Evolutionary conservation across 108 stramenopile species (phyloP).

Genomic region (Cyclostephanos tholiformis): DNA sequence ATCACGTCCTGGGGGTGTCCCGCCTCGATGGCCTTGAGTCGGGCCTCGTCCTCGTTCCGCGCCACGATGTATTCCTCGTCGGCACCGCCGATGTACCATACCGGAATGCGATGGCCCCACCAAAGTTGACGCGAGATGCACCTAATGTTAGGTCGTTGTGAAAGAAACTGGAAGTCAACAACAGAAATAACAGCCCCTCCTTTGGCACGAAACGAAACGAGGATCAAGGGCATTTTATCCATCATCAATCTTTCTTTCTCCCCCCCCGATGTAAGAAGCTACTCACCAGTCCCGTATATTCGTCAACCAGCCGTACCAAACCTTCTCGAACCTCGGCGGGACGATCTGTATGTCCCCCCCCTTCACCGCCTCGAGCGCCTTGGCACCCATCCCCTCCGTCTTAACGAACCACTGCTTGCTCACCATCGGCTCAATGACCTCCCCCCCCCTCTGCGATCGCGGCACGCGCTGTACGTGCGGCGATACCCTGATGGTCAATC

Average conservation of each 20-base stretch:
- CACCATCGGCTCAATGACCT: constrained; percentile 98
- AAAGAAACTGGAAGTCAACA: no score
- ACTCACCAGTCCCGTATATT: constrained; percentile 95
- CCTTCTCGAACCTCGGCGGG: constrained; percentile 91
- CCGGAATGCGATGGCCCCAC: constrained; percentile 99
- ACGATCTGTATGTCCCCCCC: constrained; percentile 90
- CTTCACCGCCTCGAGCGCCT: constrained; percentile 87
- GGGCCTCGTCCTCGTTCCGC: constrained; percentile 84
- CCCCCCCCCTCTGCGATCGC: constrained; percentile 96
- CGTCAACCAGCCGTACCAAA: constrained; percentile 93
- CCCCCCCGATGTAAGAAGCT: not conserved
- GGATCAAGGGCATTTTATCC: no score
- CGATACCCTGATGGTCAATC: constrained; percentile 24
- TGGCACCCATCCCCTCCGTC: constrained; percentile 89
- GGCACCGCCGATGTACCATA: constrained; percentile 85
- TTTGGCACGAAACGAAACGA: no score
- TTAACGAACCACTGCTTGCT: constrained; percentile 99
- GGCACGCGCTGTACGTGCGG: constrained; percentile 94
- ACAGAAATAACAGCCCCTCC: no score
- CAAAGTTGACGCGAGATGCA: constrained; percentile 94
- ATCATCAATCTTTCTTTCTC: no score
- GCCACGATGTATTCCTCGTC: constrained; percentile 88
- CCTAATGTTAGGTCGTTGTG: constrained; percentile 7
- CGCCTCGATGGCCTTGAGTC: constrained; percentile 62
- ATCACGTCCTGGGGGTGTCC: constrained; percentile 66